Evolutionary conservation across 306 rosid species (phyloP).

Genomic region (Trifolium repens): DNA sequence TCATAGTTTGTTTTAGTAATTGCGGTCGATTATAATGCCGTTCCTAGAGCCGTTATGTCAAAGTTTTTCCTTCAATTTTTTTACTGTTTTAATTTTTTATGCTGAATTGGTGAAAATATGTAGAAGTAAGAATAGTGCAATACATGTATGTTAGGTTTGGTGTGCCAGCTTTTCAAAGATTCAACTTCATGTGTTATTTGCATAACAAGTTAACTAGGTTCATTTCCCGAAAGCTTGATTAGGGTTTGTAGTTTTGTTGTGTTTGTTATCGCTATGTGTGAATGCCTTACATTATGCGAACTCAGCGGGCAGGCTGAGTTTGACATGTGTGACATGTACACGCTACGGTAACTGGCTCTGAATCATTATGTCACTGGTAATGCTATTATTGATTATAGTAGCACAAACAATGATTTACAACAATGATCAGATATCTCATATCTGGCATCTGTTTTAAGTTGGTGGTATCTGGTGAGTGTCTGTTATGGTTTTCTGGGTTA

Average conservation of each 20-base stretch:
- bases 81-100: background rate
- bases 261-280: background rate
- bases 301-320: background rate
- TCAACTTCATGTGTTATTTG: slow-evolving; percentile 19
- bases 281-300: background rate
- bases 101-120: slow-evolving; percentile 22
- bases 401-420: slow-evolving; percentile 1
- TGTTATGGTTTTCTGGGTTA: slow-evolving; percentile 2
- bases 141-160: slow-evolving; percentile 15
- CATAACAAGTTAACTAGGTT: slow-evolving; percentile 10
- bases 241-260: slow-evolving; percentile 14
- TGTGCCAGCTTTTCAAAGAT: background rate
- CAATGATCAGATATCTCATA: background rate
- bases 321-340: background rate
- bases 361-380: background rate
- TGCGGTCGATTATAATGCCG: slow-evolving; percentile 9
- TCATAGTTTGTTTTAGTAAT: slow-evolving; percentile 13
- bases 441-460: slow-evolving; percentile 26
- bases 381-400: background rate
- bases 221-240: slow-evolving; percentile 22
- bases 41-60: background rate
- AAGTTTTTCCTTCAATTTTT: background rate
- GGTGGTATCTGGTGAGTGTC: slow-evolving; percentile 24
- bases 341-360: slow-evolving; percentile 1
- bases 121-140: slow-evolving; percentile 31